Percentiles rank a stretch among this genome's conserved stretches.
phyloP scores from a whole-genome alignment of 192 early-diverging fungal species.

The Entophlyctis helioformis region DNA sequence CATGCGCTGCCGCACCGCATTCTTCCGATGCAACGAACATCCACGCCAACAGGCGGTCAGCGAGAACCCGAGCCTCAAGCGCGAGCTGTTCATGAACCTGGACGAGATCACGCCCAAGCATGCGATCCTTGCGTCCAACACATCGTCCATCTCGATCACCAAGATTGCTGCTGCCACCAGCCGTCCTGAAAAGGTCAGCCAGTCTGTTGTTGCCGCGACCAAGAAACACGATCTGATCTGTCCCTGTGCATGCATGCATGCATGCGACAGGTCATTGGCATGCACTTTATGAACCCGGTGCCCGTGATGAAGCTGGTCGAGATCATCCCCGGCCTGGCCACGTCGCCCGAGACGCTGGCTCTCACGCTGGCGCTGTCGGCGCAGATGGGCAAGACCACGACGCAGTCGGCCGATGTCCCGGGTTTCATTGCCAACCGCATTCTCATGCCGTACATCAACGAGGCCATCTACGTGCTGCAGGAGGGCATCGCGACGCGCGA shows the following conservation, averaged over 20 bases:
- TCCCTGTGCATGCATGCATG: neutral
- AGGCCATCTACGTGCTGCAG: constrained; percentile 77
- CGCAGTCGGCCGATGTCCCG: constrained; percentile 76
- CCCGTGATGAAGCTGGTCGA: constrained; percentile 96
- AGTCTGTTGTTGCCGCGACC: neutral
- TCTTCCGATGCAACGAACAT: no score
- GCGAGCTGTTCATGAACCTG: constrained; percentile 65
- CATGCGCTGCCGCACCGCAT: no score
- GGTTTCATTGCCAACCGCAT: constrained; percentile 93
- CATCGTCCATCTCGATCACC: constrained; percentile 93
- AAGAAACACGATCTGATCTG: neutral
- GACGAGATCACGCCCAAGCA: constrained; percentile 48
- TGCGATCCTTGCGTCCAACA: constrained; percentile 90
- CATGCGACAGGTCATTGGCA: constrained; percentile 70
- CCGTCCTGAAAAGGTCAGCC: constrained; percentile 46
- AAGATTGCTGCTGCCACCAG: constrained; percentile 90
- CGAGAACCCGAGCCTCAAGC: constrained; percentile 78
- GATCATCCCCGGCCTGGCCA: constrained; percentile 89
- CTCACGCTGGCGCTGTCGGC: constrained; percentile 65
- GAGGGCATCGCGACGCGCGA: constrained; percentile 80
- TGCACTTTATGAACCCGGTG: constrained; percentile 99
- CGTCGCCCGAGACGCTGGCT: constrained; percentile 54
- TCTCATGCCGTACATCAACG: constrained; percentile 99
- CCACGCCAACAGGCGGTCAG: constrained; percentile 67
- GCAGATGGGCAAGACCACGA: constrained; percentile 89